Conservation (phyloP, 768 basidiomycete genomes). For the Termitomyces sp. region DNA sequence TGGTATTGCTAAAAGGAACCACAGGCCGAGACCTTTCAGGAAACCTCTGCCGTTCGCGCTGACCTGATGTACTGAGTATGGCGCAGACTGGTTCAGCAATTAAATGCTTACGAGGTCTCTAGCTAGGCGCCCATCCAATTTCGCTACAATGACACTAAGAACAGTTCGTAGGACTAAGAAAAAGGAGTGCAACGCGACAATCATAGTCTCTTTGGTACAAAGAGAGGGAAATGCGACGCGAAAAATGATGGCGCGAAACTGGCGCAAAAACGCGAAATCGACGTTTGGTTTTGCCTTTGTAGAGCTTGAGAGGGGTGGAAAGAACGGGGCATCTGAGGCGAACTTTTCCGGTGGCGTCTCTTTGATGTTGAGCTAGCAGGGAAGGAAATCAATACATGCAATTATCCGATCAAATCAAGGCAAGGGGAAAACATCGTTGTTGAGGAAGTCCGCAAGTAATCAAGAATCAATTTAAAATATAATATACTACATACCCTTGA, state of each 20-base stretch:
- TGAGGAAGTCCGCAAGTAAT: not conserved
- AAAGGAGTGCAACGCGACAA: constrained; percentile 72
- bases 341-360: constrained; percentile 48
- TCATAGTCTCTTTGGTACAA: constrained; percentile 61
- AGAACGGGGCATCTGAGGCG: constrained; percentile 46
- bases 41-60: constrained; percentile 85
- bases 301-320: constrained; percentile 48
- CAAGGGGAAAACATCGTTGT: not conserved
- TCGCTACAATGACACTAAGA: constrained; percentile 82
- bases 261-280: constrained; percentile 61
- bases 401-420: not conserved
- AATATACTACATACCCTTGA: constrained; percentile 43
- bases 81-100: not conserved
- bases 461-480: not conserved
- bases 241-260: constrained; percentile 66
- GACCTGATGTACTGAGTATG: constrained; percentile 31
- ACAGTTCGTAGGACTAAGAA: constrained; percentile 86
- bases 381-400: not conserved
- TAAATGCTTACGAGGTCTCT: constrained; percentile 59
- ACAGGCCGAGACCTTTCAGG: constrained; percentile 70
- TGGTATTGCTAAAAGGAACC: constrained; percentile 89
- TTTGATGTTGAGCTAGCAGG: constrained; percentile 32
- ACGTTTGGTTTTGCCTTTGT: constrained; percentile 55
- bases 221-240: constrained; percentile 65
- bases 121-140: constrained; percentile 86